Evolutionary conservation across 768 basidiomycete genomes (phyloP), one percentile per base, ranked within the genome.

Genomic region (Mycena alexandri): DNA sequence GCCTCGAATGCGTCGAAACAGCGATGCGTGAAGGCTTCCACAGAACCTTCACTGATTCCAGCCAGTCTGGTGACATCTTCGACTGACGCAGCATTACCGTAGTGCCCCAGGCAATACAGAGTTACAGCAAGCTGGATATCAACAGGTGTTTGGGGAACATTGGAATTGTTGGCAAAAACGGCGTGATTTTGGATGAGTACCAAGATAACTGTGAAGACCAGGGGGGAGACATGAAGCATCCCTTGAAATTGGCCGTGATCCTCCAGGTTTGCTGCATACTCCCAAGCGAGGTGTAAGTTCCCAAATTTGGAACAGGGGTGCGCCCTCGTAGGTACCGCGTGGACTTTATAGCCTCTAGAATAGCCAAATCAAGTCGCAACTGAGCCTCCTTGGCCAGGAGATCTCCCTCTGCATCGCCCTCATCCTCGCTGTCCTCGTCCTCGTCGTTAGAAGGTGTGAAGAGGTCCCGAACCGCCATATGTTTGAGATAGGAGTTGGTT

Each of bases 51-150:
- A 14, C 65, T 63, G 17, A 66, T 47, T 13, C 73, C 72, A 12
- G 73, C 61, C 33, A 48, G 34, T 19, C 65, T 34, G 16, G 72
- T 64, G 33, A 73, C 52, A 55, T 70, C 69, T 44, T 65, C 38
- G n/a, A 70, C 16, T 2, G 69, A 68, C 25, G 69, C 68, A 22
- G 50, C 73, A 63, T 75, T 72, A 3, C 73, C 61, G n/a, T 42
- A 52, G 34, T 36, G 34, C 12, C 61, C 61, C 50, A 62, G 25
- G 14, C 51, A 50, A 22, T 42, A 62, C 22, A 62, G 50, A 11
- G 61, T 48, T 10, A 62, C 61, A n/a, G 61, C 61, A 24, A 74
- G 65, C 51, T 75, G 73, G 17, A 58, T 58, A 14, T 70, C 52
- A 41, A 75, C 68, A 38, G 71, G 68, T 14, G 47, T 36, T 57